Percentiles rank a stretch among this genome's conserved stretches.
These are phyloP conservation scores for Limonium bicolor DNA, from an alignment of 148 eudicot genomes.

Conservation along the genomic window DNA sequence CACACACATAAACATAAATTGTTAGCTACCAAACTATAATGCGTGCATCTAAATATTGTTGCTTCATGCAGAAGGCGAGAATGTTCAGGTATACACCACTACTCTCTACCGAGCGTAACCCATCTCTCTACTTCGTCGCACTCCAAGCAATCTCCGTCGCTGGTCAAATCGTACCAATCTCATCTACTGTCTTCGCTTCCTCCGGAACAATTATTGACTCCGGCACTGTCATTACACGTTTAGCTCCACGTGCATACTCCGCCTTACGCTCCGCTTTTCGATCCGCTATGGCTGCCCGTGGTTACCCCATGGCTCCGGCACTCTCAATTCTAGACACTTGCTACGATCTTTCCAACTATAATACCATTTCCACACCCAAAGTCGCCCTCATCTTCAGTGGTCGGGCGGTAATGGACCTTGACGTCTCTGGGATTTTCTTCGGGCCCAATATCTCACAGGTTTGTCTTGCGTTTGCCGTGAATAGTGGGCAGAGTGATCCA, in stretches of 20 bases:
- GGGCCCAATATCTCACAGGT: conserved; percentile 11
- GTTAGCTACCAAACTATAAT: no score
- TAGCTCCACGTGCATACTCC: conserved; percentile 47
- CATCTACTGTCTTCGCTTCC: conserved; percentile 27
- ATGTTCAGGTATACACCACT: conserved; percentile 30
- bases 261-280: conserved; percentile 30
- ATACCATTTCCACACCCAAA: conserved; percentile 27
- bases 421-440: conserved; percentile 22
- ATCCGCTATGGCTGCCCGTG: conserved; percentile 31
- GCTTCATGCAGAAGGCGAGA: conserved; percentile 20
- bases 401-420: conserved; percentile 19
- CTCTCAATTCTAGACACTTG: conserved; percentile 59
- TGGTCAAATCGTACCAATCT: conserved; percentile 23
- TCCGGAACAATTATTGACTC: conserved; percentile 57
- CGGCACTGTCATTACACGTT: conserved; percentile 64
- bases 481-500: conserved; percentile 17
- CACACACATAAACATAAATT: no score
- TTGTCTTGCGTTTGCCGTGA: conserved; percentile 64
- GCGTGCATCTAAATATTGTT: no score
- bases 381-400: conserved; percentile 33
- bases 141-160: conserved; percentile 32
- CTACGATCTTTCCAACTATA: conserved; percentile 28
- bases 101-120: conserved; percentile 2
- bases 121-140: conserved; percentile 36
- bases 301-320: conserved; percentile 30